phyloP scores from a whole-genome alignment of 2,329 filamentous ascomycete species.

The Cladosporium sp. region DNA sequence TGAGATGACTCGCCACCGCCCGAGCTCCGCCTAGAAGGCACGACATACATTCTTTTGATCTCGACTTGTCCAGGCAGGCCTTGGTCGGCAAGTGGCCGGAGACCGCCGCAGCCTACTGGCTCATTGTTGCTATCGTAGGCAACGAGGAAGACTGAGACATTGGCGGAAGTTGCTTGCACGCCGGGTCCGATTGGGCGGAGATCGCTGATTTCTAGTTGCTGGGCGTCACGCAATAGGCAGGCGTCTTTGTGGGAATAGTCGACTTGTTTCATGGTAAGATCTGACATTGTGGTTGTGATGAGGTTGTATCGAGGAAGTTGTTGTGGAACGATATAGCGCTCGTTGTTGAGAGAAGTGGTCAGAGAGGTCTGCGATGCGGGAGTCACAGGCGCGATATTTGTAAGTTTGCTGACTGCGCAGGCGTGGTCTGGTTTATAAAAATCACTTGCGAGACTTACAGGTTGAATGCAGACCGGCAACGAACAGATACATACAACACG shows the following conservation, averaged over 20 bases:
- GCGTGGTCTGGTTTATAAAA: background rate
- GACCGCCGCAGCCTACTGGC: slow-evolving; percentile 9
- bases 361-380: background rate
- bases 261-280: background rate
- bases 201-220: slow-evolving; percentile 11
- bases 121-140: background rate
- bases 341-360: background rate
- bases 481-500: background rate
- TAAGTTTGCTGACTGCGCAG: background rate
- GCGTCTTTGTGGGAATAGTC: background rate
- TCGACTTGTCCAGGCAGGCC: slow-evolving; percentile 7
- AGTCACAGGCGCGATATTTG: background rate
- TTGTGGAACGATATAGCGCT: background rate
- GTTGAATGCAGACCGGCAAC: background rate
- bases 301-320: background rate
- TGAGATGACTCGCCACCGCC: too few species aligned
- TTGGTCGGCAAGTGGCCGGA: slow-evolving; percentile 4
- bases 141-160: background rate
- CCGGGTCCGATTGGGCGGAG: background rate
- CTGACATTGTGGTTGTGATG: background rate
- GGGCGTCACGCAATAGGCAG: background rate
- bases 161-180: background rate
- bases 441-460: background rate
- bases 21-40: background rate
- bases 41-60: slow-evolving; percentile 15